These are phyloP conservation scores for Ilyonectria robusta DNA, from an alignment of 2,329 filamentous ascomycete species.

Conservation along the genomic window DNA sequence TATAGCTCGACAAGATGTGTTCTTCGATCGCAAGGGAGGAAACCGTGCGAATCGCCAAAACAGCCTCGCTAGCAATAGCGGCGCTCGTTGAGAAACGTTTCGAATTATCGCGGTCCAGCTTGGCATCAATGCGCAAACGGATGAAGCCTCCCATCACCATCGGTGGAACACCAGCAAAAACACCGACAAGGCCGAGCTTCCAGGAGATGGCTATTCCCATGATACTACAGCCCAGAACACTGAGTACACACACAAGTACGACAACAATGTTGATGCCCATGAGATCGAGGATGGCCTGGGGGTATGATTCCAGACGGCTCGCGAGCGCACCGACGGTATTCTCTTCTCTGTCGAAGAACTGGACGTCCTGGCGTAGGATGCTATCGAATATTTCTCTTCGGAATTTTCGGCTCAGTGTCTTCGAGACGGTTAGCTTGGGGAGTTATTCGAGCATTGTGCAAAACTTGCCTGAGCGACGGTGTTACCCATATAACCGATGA, in stretches of 20 bases:
- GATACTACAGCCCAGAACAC: constrained; percentile 53
- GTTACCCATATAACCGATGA: constrained; percentile 38
- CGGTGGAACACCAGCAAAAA: constrained; percentile 56
- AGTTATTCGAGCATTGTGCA: not conserved
- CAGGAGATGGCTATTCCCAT: constrained; percentile 60
- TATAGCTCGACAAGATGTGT: constrained; percentile 46
- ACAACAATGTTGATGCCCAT: constrained; percentile 57
- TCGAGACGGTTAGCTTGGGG: not conserved
- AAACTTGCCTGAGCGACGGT: constrained; percentile 34
- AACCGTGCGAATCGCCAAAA: constrained; percentile 54
- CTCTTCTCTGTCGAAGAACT: constrained; percentile 19
- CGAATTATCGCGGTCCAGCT: constrained; percentile 52
- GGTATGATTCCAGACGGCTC: constrained; percentile 38
- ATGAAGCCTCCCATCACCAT: constrained; percentile 51
- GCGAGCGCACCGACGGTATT: constrained; percentile 13
- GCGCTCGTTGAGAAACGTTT: constrained; percentile 52
- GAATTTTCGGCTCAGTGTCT: not conserved
- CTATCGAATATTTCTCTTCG: constrained; percentile 48
- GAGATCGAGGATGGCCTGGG: constrained; percentile 53
- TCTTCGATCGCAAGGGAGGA: constrained; percentile 58
- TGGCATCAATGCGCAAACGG: constrained; percentile 55
- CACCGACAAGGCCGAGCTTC: constrained; percentile 62
- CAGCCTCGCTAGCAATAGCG: constrained; percentile 57
- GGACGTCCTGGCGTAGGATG: constrained; percentile 32
- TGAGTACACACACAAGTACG: constrained; percentile 52